Base-by-base conservation (phyloP, 306 rosid genomes). In the Castanea sativa region DNA sequence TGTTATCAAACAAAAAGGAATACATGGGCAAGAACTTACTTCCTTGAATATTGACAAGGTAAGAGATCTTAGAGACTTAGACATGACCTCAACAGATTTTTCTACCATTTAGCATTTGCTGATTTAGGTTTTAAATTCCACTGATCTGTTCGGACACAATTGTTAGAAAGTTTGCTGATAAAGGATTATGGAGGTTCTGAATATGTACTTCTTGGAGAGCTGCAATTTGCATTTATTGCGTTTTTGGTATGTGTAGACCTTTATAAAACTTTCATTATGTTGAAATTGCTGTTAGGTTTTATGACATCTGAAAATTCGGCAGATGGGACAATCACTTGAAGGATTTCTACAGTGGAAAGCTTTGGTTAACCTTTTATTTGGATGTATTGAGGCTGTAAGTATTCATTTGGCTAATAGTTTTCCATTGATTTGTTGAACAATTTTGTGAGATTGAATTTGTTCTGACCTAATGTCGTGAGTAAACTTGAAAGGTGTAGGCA, bases 311-410 rank as follows among this genome's bases (percentile, higher is more conserved):
- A 81, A 70, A 58, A 74, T 68, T 64, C 5, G 77, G 90, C 85
- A 94, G 99, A 92, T 94, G 99, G 45, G 99, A 57, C 99, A 94
- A 75, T 94, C 99, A 4, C 91, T 94, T 41, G 93, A 92, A 90
- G 97, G 94, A 78, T 94, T 94, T 86, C 76, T 92, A 33, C 97
- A 94, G 80, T 92, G 99, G 99, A 94, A 94, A 69, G 90, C 95
- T 35, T 69, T 94, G 69, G 88, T 91, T 83, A 89, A 84, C 93
- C 95, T 94, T 84, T 71, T 94, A 72, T 82, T 94, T 83, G 97
- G 90, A 77, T 94, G 97, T 71, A 87, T 89, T 77, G 90, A 92
- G 80, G 99, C 99, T 60, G 99, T 92, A 86, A 90, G 97, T 87
- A 73, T 75, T 76, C 16, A 41, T 76, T 71, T 76, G 58, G 30